These are phyloP conservation scores for Dactylellina cionopaga DNA, from an alignment of 2,329 filamentous ascomycete species.

Conservation along the genomic window DNA sequence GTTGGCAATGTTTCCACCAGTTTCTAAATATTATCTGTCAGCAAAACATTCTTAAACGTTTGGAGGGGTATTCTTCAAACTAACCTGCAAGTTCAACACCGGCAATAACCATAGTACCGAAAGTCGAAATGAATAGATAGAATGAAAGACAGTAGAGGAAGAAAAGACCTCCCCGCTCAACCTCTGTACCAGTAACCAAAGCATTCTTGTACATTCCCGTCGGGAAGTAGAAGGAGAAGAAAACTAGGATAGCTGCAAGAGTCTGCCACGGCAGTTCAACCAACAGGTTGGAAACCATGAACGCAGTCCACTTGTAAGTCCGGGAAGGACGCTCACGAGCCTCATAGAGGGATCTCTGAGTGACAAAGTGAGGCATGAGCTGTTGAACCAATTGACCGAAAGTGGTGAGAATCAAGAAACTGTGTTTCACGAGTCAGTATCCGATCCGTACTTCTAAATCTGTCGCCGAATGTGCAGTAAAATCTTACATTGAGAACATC, in stretches of 20 bases:
- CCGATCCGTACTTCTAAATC: neutral
- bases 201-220: constrained; percentile 80
- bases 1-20: constrained; percentile 77
- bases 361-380: constrained; percentile 86
- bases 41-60: neutral
- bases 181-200: constrained; percentile 68
- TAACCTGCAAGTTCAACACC: constrained; percentile 78
- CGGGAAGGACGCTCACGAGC: constrained; percentile 85
- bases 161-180: constrained; percentile 79
- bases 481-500: constrained; percentile 80
- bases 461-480: neutral
- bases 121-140: constrained; percentile 82
- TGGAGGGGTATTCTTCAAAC: neutral
- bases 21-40: constrained; percentile 62
- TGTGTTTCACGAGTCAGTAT: neutral
- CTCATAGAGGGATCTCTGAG: constrained; percentile 82
- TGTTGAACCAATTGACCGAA: constrained; percentile 83
- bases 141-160: constrained; percentile 80
- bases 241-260: constrained; percentile 83
- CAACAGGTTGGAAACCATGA: constrained; percentile 82
- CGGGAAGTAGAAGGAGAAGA: constrained; percentile 87
- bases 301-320: constrained; percentile 87
- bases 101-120: constrained; percentile 80
- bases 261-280: constrained; percentile 85
- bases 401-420: constrained; percentile 81